Conservation (phyloP, 345 rosid genomes). For the Carallia brachiata region DNA sequence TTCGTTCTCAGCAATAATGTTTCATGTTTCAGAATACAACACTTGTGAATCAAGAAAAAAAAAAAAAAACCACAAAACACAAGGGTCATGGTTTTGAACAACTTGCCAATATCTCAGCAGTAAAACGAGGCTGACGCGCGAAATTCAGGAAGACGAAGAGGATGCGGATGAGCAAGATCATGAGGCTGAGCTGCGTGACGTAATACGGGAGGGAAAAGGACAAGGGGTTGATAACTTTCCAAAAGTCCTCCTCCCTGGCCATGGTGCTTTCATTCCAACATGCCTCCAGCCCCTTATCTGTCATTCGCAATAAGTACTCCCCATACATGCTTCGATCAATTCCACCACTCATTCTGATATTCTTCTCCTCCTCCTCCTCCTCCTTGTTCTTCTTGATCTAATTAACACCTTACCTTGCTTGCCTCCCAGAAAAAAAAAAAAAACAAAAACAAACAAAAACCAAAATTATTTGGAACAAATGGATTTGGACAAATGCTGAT, state of each 20-base stretch:
- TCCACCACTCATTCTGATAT: no score
- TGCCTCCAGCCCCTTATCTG: not conserved
- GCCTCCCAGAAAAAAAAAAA: no score
- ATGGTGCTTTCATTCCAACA: not conserved
- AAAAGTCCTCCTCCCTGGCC: not conserved
- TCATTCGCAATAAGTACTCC: no score
- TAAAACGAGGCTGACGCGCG: constrained; percentile 19
- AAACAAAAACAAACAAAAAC: no score
- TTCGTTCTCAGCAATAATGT: no score
- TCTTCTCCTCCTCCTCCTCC: no score
- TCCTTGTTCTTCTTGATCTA: no score
- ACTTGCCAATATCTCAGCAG: constrained; percentile 20
- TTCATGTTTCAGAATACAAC: not conserved
- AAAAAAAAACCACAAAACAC: not conserved
- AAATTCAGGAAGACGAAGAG: constrained; percentile 8
- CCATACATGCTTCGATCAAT: no score
- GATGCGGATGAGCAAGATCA: constrained; percentile 12
- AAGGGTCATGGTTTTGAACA: no score
- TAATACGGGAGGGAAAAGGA: constrained; percentile 8
- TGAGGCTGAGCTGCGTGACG: constrained; percentile 8
- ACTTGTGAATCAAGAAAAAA: not conserved
- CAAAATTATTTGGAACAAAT: no score
- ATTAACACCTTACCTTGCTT: no score
- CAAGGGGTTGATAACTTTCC: constrained; percentile 20
- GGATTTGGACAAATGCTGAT: no score